Evolutionary conservation across 169 alveolate species (phyloP), one percentile per base, ranked within the genome.

Genomic region (Cryptosporidium ubiquitum): DNA sequence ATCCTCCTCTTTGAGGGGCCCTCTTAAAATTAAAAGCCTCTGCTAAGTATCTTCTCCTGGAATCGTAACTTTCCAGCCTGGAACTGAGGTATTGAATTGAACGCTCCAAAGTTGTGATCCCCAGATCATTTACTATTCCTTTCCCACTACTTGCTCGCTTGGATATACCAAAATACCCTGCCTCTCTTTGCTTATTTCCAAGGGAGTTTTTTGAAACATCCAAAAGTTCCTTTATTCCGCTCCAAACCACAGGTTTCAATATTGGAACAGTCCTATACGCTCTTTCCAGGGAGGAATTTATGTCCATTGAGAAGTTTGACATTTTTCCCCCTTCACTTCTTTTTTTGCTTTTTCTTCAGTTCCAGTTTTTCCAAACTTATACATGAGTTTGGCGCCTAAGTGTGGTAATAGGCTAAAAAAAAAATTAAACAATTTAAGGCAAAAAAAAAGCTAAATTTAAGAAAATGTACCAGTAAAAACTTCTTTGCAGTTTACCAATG

Each of bases 261-360:
- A 79, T 61, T 40, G 89, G 89, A 42, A 79, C 75, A 10, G 89
- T 79, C 64, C 89, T 58, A 40, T 79, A 79, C 9, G 89, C 74
- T 55, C 79, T 79, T 66, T 79, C 89, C 44, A 79, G 51, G 44
- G 89, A 79, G 66, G 89, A 79, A 64, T 40, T 42, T 26, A 64
- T 58, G 61, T 79, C 89, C 42, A 64, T 37, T 9, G 75, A 58
- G 26, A 40, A 79, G 35, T 39, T 66, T 14, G 73, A 44, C 89
- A 79, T 79, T 37, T 74, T 52, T 39, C 29, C 60, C 58, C 23
- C 35, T 16, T 61, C 23, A 10, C 26, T 9, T 12, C 37, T 57
- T 52, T 14, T 47, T 23, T 52, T n/a, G 26, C 6, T 6, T 42
- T 31, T 73, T 55, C n/a, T 26, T 26, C 66, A 23, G 35, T 35